Conservation (phyloP, 352 stramenopile species). For the Phytophthora pseudosyringae region DNA sequence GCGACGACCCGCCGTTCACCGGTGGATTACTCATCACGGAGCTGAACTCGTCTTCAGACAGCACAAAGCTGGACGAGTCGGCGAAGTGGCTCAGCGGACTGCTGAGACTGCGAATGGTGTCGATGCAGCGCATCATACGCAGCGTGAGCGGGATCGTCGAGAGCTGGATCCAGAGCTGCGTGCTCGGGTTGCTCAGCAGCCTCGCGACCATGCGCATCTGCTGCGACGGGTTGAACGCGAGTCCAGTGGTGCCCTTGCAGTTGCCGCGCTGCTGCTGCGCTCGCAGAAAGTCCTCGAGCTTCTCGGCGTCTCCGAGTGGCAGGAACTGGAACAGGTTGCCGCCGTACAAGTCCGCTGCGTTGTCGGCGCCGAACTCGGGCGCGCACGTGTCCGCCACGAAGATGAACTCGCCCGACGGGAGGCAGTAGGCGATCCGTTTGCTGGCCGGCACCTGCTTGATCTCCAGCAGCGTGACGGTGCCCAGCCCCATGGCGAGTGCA, state of each 20-base stretch:
- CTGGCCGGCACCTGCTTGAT: conserved; percentile 56
- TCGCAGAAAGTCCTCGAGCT: conserved; percentile 63
- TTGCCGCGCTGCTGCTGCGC: conserved; percentile 19
- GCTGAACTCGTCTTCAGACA: conserved; percentile 68
- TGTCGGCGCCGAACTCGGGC: conserved; percentile 38
- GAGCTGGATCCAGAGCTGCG: conserved; percentile 61
- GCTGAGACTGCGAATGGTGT: conserved; percentile 62
- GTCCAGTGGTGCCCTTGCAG: conserved; percentile 8
- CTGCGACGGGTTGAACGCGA: conserved; percentile 27
- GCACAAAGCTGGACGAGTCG: conserved; percentile 77
- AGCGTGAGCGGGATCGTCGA: conserved; percentile 70
- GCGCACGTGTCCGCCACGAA: conserved; percentile 63
- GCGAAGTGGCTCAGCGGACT: conserved; percentile 57
- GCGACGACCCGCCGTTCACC: conserved; percentile 8
- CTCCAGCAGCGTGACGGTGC: conserved; percentile 66
- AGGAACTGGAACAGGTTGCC: conserved; percentile 70
- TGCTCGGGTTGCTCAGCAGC: conserved; percentile 30
- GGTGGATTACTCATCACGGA: conserved; percentile 38
- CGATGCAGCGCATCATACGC: conserved; percentile 82
- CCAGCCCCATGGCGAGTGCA: conserved; percentile 48
- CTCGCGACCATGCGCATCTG: conserved; percentile 56
- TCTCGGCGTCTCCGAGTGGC: conserved; percentile 59
- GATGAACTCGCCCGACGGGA: conserved; percentile 77
- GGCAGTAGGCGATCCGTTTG: conserved; percentile 68
- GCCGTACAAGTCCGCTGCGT: conserved; percentile 62